Evolutionary conservation across 805 yeast genomes (phyloP).

Genomic region (Blastobotrys attinorum): DNA sequence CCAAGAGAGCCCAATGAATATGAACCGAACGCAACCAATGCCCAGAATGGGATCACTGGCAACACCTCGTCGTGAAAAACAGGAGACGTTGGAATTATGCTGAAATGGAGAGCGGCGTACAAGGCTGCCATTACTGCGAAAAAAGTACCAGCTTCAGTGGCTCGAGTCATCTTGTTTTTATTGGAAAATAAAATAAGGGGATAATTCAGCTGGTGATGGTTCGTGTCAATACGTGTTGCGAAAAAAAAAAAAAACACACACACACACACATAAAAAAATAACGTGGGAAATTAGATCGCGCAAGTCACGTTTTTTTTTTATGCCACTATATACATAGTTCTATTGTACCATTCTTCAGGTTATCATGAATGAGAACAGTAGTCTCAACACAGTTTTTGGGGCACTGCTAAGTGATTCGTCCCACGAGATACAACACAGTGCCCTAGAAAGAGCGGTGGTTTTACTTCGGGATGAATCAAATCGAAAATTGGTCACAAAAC

Average conservation of each 20-base stretch:
- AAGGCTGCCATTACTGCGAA: slow-evolving; percentile 41
- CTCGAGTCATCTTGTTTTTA: slow-evolving; percentile 50
- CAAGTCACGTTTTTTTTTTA: too few species aligned
- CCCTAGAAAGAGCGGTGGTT: neutral
- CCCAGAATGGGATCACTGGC: slow-evolving; percentile 68
- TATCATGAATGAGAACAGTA: too few species aligned
- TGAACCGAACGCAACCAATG: slow-evolving; percentile 57
- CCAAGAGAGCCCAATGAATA: slow-evolving; percentile 64
- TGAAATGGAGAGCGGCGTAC: slow-evolving; percentile 44
- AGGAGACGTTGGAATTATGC: slow-evolving; percentile 48
- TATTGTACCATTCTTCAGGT: too few species aligned
- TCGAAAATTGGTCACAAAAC: neutral
- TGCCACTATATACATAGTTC: too few species aligned
- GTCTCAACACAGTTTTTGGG: too few species aligned
- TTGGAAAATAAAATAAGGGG: neutral
- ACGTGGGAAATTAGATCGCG: too few species aligned
- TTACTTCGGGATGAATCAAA: neutral
- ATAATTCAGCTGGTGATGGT: too few species aligned
- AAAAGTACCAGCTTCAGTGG: slow-evolving; percentile 49
- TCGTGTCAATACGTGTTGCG: too few species aligned
- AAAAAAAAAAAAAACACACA: too few species aligned
- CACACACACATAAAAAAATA: too few species aligned
- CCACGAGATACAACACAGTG: too few species aligned
- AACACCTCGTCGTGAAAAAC: slow-evolving; percentile 44
- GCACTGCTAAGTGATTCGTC: too few species aligned